Percentiles rank a stretch among this genome's conserved stretches.
Conservation (phyloP, 1,139 yeast species). For the Candida pseudoviswanathii region DNA sequence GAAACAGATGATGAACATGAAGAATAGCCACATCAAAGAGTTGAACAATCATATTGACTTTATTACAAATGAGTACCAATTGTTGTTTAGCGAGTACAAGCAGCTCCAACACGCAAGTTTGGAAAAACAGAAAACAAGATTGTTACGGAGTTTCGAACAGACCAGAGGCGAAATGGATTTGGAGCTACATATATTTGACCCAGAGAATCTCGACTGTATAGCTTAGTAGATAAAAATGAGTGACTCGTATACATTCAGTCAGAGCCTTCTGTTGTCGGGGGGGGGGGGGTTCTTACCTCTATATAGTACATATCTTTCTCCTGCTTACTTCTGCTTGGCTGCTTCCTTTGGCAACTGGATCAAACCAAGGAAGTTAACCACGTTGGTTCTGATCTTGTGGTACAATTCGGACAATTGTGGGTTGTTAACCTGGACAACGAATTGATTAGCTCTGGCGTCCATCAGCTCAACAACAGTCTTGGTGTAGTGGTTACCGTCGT, state of each 20-base stretch:
- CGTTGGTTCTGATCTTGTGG: slow-evolving; percentile 1
- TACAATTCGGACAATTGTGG: slow-evolving; percentile 21
- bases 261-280: too few species aligned
- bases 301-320: too few species aligned
- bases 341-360: slow-evolving; percentile 13
- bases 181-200: slow-evolving; percentile 14
- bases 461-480: slow-evolving; percentile 40
- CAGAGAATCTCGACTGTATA: slow-evolving; percentile 4
- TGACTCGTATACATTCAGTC: too few species aligned
- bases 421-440: slow-evolving; percentile 23
- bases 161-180: slow-evolving; percentile 2
- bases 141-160: slow-evolving; percentile 6
- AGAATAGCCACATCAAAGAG: slow-evolving; percentile 28
- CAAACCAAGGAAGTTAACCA: slow-evolving; percentile 1
- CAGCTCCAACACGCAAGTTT: neutral
- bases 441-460: slow-evolving; percentile 35
- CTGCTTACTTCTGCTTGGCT: slow-evolving; percentile 5
- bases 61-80: slow-evolving; percentile 27
- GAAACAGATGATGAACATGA: slow-evolving; percentile 20
- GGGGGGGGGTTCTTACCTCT: too few species aligned
- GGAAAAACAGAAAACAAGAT: slow-evolving; percentile 5
- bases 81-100: slow-evolving; percentile 9
- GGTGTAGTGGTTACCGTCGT: slow-evolving; percentile 43
- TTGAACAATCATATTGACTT: slow-evolving; percentile 31
- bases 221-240: neutral